Evolutionary conservation across 768 basidiomycete species (phyloP).

Genomic region (Rhodotorula graminis): DNA sequence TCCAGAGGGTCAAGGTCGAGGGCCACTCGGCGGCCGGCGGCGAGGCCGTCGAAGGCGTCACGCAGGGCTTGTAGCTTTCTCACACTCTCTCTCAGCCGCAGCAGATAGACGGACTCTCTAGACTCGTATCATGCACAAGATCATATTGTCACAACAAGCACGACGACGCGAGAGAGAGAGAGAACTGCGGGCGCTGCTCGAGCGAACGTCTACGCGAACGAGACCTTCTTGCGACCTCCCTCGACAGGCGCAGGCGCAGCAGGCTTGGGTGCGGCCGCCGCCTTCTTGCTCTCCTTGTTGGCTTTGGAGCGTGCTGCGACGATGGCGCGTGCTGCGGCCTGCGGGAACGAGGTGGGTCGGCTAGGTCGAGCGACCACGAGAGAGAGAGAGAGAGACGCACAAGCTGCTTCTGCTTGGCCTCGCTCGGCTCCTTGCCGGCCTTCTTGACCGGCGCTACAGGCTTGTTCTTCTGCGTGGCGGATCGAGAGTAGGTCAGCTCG

Average conservation of each 20-base stretch:
- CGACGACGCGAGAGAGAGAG: neutral
- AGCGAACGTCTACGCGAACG: slow-evolving; percentile 17
- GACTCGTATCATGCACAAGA: neutral
- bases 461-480: neutral
- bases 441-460: neutral
- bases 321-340: slow-evolving; percentile 19
- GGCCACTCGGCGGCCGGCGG: slow-evolving; percentile 2
- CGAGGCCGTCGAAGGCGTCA: slow-evolving; percentile 16
- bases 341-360: neutral
- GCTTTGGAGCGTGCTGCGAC: slow-evolving; percentile 24
- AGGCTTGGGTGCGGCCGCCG: neutral
- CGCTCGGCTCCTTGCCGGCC: slow-evolving; percentile 5
- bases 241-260: neutral
- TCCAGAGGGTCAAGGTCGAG: slow-evolving; percentile 16
- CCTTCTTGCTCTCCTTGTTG: slow-evolving; percentile 21
- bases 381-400: neutral
- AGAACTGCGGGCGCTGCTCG: no score
- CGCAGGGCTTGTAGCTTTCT: slow-evolving; percentile 16
- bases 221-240: slow-evolving; percentile 24
- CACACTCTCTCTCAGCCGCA: no score
- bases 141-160: slow-evolving; percentile 22
- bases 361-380: no score
- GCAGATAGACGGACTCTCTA: no score
- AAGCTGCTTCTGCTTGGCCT: slow-evolving; percentile 19
- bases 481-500: neutral